Evolutionary conservation across 371 early-diverging fungal species (phyloP).

Genomic region (Paraphysoderma sedebokerense): DNA sequence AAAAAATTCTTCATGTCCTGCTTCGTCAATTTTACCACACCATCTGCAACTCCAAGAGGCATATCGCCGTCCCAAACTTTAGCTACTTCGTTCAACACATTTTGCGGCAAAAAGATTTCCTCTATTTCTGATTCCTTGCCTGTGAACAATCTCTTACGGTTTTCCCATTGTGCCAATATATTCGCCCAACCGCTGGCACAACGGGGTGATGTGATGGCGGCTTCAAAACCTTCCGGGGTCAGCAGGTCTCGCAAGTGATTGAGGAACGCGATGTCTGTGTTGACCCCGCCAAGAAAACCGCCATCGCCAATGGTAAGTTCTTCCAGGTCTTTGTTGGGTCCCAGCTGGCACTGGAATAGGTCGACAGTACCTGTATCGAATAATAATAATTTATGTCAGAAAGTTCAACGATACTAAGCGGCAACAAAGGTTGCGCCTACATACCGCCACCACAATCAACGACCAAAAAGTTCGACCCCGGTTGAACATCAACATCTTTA

Average conservation of each 20-base stretch:
- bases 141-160: background rate
- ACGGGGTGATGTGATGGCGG: background rate
- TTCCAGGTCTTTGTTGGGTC: background rate
- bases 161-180: background rate
- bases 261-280: background rate
- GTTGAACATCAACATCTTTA: background rate
- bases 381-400: background rate
- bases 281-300: background rate
- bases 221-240: background rate
- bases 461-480: slow-evolving; percentile 1
- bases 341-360: background rate
- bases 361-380: slow-evolving; percentile 3
- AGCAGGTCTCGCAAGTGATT: background rate
- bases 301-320: slow-evolving; percentile 1
- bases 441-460: slow-evolving; percentile 1
- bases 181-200: background rate
- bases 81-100: background rate
- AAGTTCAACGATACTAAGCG: background rate
- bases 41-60: background rate
- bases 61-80: background rate
- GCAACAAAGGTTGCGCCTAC: background rate
- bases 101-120: background rate
- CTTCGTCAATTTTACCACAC: background rate
- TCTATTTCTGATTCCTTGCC: background rate
- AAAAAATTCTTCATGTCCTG: slow-evolving; percentile 1